Base-by-base conservation (phyloP, 2,329 filamentous ascomycete genomes). In the Chaetomium sp. region DNA sequence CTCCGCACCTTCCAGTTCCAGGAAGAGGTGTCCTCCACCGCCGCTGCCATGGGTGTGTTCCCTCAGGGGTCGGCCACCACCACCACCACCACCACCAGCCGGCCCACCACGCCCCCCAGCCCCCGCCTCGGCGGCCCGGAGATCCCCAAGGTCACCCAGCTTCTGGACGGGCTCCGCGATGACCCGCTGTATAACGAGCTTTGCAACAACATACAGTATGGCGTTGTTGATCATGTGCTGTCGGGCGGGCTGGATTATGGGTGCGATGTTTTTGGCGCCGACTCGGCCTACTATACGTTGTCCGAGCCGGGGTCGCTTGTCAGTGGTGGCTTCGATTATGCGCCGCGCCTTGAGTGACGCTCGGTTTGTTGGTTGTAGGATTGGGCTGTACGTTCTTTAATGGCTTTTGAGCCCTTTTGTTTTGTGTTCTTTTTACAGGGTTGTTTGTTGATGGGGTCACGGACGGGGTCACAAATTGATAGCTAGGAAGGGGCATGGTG, bases 1-100 rank as follows among this genome's bases (percentile, higher is more conserved):
- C 67, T 73, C 31, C 65, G 60, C 4, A 74, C 67, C 2, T 74
- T 59, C 47, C 64, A 65, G 13, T 72, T 62, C 49, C 66, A 64
- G 35, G 55, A 62, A 9, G 67, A 65, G 42, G 64, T 67, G 13
- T 31, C 64, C 3, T 35, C 57, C 16, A 10, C 33, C 35, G 29
- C 27, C 31, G 19, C 19, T 2, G 47, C 12, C 47, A 21, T 12
- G 35, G 35, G 12, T 3, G 35, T 16, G 12, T 10, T 1, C 35
- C 35, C 12, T 16, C 35, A 50, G n/a, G n/a, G n/a, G 4, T 25
- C 12, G 21, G 12, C 47, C 10, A 4, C 49, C 21, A 23, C n/a
- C 45, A n/a, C 7, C 45, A 23, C n/a, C 45, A 49, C n/a, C 45
- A 49, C n/a, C n/a, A 49, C n/a, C 45, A 29, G 27, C 27, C 27